Percentiles rank a stretch among this genome's conserved stretches.
These are phyloP conservation scores for Pichia eremophila DNA, from an alignment of 805 yeast genomes.

Conservation along the genomic window DNA sequence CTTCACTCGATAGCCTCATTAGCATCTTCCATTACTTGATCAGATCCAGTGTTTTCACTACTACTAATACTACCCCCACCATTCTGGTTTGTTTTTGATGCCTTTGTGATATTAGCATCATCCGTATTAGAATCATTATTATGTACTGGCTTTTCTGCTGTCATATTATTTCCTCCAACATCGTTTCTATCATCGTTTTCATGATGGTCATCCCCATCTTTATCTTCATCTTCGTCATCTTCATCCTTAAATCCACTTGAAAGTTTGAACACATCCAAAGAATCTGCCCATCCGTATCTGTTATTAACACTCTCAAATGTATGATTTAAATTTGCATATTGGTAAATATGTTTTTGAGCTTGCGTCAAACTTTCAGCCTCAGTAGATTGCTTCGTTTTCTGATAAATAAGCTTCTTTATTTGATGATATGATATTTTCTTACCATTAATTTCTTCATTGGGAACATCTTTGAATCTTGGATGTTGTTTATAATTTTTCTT, in stretches of 20 bases:
- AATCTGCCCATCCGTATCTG: constrained; percentile 15
- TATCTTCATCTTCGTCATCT: not conserved
- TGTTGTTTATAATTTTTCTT: constrained; percentile 1
- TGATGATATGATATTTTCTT: constrained; percentile 7
- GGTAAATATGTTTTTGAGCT: constrained; percentile 12
- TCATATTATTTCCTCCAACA: not conserved
- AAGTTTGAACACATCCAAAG: constrained; percentile 8
- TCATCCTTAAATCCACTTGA: constrained; percentile 3
- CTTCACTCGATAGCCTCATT: not conserved
- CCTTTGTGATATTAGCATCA: not conserved
- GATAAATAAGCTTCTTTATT: constrained; percentile 11
- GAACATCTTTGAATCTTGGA: constrained; percentile 11
- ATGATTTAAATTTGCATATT: constrained; percentile 13
- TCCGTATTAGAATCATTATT: not conserved
- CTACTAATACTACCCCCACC: not conserved
- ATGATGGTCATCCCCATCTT: not conserved
- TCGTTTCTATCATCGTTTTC: not conserved
- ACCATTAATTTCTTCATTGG: constrained; percentile 7
- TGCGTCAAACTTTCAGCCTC: constrained; percentile 8
- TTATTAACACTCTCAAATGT: constrained; percentile 13
- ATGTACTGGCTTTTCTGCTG: not conserved
- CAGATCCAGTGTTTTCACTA: not conserved
- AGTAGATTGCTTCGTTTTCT: constrained; percentile 7
- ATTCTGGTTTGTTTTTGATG: not conserved
- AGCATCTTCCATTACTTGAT: constrained; percentile 2